phyloP scores from a whole-genome alignment of 2,329 filamentous ascomycete species.

The Xylaria sp. region DNA sequence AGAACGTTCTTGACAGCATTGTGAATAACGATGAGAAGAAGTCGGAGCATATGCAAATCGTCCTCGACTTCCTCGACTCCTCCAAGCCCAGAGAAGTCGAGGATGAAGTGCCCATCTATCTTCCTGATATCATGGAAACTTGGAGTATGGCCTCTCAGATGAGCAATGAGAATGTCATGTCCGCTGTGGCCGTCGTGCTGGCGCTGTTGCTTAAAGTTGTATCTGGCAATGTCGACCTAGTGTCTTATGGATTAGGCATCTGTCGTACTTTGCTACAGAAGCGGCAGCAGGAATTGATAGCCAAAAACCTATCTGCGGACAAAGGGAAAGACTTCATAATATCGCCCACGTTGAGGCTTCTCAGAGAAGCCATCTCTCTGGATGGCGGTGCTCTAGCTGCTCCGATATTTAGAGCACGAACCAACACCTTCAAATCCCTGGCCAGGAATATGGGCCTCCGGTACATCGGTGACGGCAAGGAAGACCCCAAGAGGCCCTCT shows the following conservation, averaged over 20 bases:
- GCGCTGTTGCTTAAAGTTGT: constrained; percentile 83
- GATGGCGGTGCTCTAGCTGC: constrained; percentile 86
- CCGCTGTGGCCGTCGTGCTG: constrained; percentile 81
- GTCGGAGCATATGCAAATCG: constrained; percentile 64
- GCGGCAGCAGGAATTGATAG: constrained; percentile 81
- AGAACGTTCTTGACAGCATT: constrained; percentile 73
- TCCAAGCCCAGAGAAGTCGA: constrained; percentile 61
- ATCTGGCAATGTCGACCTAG: constrained; percentile 77
- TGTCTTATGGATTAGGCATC: constrained; percentile 78
- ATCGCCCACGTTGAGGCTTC: constrained; percentile 84
- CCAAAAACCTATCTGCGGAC: constrained; percentile 79
- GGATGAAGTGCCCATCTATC: constrained; percentile 70
- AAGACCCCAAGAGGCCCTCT: constrained; percentile 77
- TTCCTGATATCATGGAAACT: constrained; percentile 84
- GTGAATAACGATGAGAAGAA: constrained; percentile 61
- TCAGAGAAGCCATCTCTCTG: constrained; percentile 85
- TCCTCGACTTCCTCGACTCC: constrained; percentile 74
- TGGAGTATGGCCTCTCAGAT: constrained; percentile 86
- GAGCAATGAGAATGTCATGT: constrained; percentile 83
- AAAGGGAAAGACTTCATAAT: constrained; percentile 89
- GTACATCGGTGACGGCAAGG: constrained; percentile 65
- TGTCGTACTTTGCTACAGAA: constrained; percentile 85
- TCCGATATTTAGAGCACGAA: constrained; percentile 79
- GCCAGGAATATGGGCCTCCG: constrained; percentile 83
- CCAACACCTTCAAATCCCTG: constrained; percentile 81